A percentile compares a stretch with the other conserved stretches of the same genome.
Conservation (phyloP, 306 rosid genomes). For the Fragaria vesca region DNA sequence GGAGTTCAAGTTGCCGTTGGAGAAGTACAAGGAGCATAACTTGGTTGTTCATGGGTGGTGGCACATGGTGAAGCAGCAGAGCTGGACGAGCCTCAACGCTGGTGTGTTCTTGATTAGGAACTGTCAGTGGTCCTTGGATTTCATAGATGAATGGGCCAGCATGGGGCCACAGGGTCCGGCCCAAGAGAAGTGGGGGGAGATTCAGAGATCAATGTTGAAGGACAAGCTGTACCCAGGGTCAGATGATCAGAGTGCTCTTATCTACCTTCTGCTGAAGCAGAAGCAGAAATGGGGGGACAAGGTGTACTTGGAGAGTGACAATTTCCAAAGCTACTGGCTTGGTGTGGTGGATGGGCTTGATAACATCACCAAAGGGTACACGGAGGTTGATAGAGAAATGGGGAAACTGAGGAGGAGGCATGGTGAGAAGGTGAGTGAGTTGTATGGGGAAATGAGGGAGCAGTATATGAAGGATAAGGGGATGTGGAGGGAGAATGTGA, state of each 20-base stretch:
- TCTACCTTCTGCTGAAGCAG: conserved; percentile 52
- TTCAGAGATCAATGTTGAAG: conserved; percentile 44
- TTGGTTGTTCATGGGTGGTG: conserved; percentile 79
- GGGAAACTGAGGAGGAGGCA: conserved; percentile 56
- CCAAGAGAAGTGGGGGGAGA: conserved; percentile 64
- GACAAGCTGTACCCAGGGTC: conserved; percentile 79
- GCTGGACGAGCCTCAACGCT: conserved; percentile 91
- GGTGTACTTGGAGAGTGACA: conserved; percentile 63
- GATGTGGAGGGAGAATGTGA: conserved; percentile 41
- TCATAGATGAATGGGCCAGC: conserved; percentile 67
- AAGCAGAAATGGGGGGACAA: conserved; percentile 59
- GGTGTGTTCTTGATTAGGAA: conserved; percentile 83
- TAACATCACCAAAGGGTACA: conserved; percentile 35
- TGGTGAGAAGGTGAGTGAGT: conserved; percentile 65
- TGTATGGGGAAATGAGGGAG: conserved; percentile 53
- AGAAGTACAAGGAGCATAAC: conserved; percentile 57
- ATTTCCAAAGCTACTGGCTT: conserved; percentile 80
- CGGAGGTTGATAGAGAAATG: conserved; percentile 36
- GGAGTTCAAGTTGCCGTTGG: conserved; percentile 69
- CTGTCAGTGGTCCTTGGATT: conserved; percentile 86
- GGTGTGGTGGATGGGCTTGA: conserved; percentile 45
- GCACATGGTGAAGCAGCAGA: conserved; percentile 46
- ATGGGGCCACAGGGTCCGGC: conserved; percentile 80
- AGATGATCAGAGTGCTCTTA: conserved; percentile 84
- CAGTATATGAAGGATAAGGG: conserved; percentile 36